Base-by-base conservation (phyloP, 2,329 filamentous ascomycete species). In the Ophiocordyceps camponoti-leonardi region DNA sequence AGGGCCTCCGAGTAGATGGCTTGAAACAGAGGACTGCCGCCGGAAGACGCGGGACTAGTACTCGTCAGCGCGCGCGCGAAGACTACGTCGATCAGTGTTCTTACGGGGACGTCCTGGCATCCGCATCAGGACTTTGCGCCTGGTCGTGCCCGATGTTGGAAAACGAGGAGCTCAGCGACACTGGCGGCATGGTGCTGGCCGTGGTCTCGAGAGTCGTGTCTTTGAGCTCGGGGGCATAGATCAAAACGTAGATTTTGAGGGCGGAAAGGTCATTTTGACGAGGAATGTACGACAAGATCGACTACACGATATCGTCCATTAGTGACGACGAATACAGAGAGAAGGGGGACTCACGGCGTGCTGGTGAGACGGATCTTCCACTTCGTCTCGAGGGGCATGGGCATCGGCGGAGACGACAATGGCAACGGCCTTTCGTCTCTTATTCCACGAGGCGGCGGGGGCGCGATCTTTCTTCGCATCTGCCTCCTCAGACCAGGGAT, bases 401-500 rank as follows among this genome's bases (percentile, higher is more conserved):
- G 74, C 68, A 56, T 92, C 85, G 4, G 88, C 86, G 47, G 86
- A 93, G 13, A 95, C 79, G 14, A 95, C 82, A 54, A 96, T 77
- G 8, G 81, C 87, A n/a, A 95, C 84, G 0, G 79, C 86, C 68
- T 81, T 92, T 56, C 77, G 76, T 54, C 71, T 73, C 56, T 68
- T 76, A 44, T 59, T 49, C 47, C 61, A 54, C 35, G 66, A 52
- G 33, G 61, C 41, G 47, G 60, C 47, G 48, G 58, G 47, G 48
- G 58, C 52, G 45, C 66, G 67, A 46, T 71, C 67, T 53, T 67
- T 67, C 56, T 82, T 77, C 43, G 82, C 73, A 54, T 85, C 81
- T 20, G 82, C 85, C 65, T 95, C 88, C 61, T 95, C 87, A 14
- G 83, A 87, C 90, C 90, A 95, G 45, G 86, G 79, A 59, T 86